Conservation (phyloP, 257 asterid genomes). For the Primulina tabacum region DNA sequence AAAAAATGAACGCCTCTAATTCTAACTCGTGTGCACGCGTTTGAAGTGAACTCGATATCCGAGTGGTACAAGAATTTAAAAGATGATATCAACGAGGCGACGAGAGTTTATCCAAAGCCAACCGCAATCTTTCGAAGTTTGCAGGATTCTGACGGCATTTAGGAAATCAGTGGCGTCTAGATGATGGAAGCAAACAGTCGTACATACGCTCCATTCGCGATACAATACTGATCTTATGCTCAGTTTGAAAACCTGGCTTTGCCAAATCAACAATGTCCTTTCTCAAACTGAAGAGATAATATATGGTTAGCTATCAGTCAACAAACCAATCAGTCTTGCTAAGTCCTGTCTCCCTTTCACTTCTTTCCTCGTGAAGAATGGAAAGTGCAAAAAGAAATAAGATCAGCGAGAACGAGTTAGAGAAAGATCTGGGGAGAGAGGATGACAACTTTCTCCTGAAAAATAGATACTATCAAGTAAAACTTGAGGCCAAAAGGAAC, state of each 20-base stretch:
- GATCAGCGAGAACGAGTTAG: neutral
- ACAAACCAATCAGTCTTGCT: neutral
- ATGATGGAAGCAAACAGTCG: conserved; percentile 87
- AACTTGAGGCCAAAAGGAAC: conserved; percentile 21
- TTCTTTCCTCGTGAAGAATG: neutral
- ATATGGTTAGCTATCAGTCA: conserved; percentile 7
- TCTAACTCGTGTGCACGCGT: neutral
- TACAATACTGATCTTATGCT: conserved; percentile 50
- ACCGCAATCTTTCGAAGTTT: neutral
- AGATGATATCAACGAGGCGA: neutral
- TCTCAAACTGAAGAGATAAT: conserved; percentile 55
- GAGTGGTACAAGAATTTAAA: neutral
- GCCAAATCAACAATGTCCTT: conserved; percentile 82
- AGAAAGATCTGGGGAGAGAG: neutral
- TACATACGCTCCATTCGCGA: conserved; percentile 69
- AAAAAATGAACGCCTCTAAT: neutral
- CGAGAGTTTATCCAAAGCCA: neutral
- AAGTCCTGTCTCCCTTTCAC: neutral
- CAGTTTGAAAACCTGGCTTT: conserved; percentile 59
- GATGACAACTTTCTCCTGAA: neutral
- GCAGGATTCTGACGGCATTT: neutral
- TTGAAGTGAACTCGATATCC: neutral
- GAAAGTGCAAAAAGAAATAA: neutral
- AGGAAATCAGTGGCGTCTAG: conserved; percentile 36
- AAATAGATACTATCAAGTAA: neutral